These are phyloP conservation scores for Backusella australiensis DNA, from an alignment of 192 early-diverging fungal species.

Conservation along the genomic window DNA sequence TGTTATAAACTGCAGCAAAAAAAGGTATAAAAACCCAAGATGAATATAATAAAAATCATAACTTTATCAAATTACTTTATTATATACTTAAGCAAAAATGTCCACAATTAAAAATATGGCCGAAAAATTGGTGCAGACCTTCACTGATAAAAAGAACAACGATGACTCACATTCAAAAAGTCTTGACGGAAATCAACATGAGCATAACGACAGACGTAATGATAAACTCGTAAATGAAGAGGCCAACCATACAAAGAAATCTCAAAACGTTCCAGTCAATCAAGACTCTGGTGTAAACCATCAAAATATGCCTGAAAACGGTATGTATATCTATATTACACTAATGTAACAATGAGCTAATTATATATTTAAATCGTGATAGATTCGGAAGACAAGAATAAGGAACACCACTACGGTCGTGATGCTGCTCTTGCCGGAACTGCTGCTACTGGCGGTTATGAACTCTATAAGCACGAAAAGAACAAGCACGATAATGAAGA, in stretches of 20 bases:
- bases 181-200: background rate
- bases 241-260: background rate
- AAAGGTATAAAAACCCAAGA: background rate
- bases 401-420: background rate
- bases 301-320: background rate
- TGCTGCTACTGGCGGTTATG: background rate
- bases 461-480: background rate
- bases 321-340: background rate
- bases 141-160: background rate
- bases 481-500: background rate
- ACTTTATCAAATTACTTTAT: background rate
- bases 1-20: background rate
- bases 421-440: background rate
- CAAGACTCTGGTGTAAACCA: background rate
- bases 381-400: background rate
- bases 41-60: background rate
- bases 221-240: background rate
- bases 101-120: background rate
- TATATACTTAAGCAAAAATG: background rate
- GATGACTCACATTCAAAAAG: background rate
- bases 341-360: background rate
- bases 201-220: background rate
- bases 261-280: background rate
- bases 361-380: background rate
- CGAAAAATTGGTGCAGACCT: background rate